Evolutionary conservation across 1,284 basidiomycete species (phyloP), one percentile per base, ranked within the genome.

Genomic region (Fistulinella cinereoalba): DNA sequence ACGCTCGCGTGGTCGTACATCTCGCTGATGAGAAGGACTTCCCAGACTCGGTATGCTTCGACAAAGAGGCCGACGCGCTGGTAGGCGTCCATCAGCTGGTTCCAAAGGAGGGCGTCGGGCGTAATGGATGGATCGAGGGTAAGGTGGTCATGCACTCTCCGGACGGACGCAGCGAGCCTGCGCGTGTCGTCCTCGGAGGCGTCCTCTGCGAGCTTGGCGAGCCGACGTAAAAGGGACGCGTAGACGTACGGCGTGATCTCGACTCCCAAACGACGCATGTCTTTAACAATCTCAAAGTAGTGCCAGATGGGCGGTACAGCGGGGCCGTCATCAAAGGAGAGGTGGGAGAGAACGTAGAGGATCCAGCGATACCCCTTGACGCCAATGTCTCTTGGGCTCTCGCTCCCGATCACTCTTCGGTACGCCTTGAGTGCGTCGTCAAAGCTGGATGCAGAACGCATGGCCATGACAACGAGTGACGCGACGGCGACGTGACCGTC

Each of bases 11-110:
- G 71, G 64, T 88, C 82, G 56, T 80, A 78, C 41, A 69, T 69
- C 23, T 74, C 71, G 24, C 78, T 72, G 22, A 82, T 68, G 60
- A 80, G 79, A 58, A 96, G 75, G 52, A 79, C 76, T 52, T 92
- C 82, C 92, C 93, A 97, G 11, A 97, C 77, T 24, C 83, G 76
- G 56, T 83, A 81, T 8, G 88, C 85, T 51, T 88, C 83, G 1
- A 69, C 71, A 49, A 83, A 85, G 46, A 80, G 82, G 3, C 82
- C 84, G 4, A 84, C 75, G 19, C 83, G 82, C 56, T 88, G 83
- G 68, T 97, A 97, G 2, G 91, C 86, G 63, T 91, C 83, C 88
- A 97, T 92, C 48, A 97, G 72, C 55, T 90, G 81, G 60, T 94
- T 96, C 75, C 88, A 84, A n/a, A 94, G 74, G 1, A 73, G 69